Base-by-base conservation (phyloP, 495 filamentous ascomycete genomes). In the Choiromyces venosus region DNA sequence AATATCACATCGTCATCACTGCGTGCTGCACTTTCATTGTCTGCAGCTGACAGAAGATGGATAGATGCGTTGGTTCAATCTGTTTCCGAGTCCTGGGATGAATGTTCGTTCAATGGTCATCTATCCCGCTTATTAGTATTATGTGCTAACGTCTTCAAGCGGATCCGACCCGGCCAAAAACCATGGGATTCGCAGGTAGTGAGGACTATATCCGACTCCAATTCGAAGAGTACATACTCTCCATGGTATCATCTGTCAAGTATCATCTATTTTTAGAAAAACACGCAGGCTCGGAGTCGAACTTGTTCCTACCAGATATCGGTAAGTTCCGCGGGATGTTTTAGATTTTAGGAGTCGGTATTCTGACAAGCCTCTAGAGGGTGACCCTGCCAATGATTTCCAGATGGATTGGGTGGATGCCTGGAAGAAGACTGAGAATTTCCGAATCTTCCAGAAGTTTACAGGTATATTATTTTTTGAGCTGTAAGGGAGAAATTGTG, bases 171-270 rank as follows among this genome's bases (percentile, higher is more conserved):
- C 88, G 91, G 61, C 95, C 95, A 21, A 97, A 93, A 77, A 97
- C 93, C 9, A 91, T 96, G 85, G 94, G 94, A 25, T 99, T 97
- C 80, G 91, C 93, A 77, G 95, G 95, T 68, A 97, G 94, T 73
- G 95, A 99, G 84, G 96, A 98, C 81, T 98, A 97, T 81, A 98
- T 99, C 79, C 88, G 95, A 29, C 88, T 98, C 9, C 95, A 99
- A 78, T 99, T 99, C 73, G 95, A 99, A 84, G 96, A 98, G 81
- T 99, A 99, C 79, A 86, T 98, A 25, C 86, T 98, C 9, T 93
- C 94, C 1, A 86, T 99, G 70, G 87, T 97, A 65, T 92, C 96
- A 0, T 87, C 91, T 9, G 90, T 92, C 76, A 97, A 97, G 80
- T 97, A 96, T 82, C 93, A 91, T 79, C 87, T 90, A 74, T 92